Base-by-base conservation (phyloP, 345 rosid species). In the Rhizophora apiculata region DNA sequence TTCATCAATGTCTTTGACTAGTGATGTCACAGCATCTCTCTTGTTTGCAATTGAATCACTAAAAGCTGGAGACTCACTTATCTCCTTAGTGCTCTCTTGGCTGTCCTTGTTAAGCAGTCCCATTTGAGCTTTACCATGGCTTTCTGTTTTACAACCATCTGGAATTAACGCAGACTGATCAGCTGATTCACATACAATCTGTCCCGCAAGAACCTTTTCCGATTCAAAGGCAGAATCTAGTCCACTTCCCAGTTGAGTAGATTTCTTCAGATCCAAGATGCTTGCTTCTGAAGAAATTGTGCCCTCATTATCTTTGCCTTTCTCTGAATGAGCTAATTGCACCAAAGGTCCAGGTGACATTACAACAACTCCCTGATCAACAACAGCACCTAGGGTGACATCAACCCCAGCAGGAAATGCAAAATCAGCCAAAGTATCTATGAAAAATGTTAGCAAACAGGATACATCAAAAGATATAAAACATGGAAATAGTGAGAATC, bases 61-160 rank as follows among this genome's bases (percentile, higher is more conserved):
- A 68, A 73, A 62, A 56, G 43, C 63, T 67, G 74, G 49, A 68
- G 67, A 67, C 48, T 43, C 72, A 32, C 77, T 77, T 32, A 31
- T 70, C 65, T 57, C 75, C 67, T 81, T 67, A 51, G 67, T 68
- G 74, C 63, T 64, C 52, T 75, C 70, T 64, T 68, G 66, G 32
- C 70, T 60, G 76, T 48, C 84, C 64, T 74, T 74, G 52, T 69
- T 56, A 51, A 6, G 59, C 65, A 62, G 64, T 60, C 43, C 27
- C 53, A 34, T 65, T 69, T 70, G 81, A 46, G 70, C 64, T 67
- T 70, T 76, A 64, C 55, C 55, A 64, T 71, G 73, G 43, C 22
- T 78, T 70, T 70, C 81, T 52, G 72, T 63, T 70, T 78, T 65
- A 73, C 79, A 68, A 36, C 59, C 64, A 70, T 83, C 82, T 55